A percentile compares a stretch with the other conserved stretches of the same genome.
Conservation (phyloP, 2,329 filamentous ascomycete species). For the Fusarium compactum region DNA sequence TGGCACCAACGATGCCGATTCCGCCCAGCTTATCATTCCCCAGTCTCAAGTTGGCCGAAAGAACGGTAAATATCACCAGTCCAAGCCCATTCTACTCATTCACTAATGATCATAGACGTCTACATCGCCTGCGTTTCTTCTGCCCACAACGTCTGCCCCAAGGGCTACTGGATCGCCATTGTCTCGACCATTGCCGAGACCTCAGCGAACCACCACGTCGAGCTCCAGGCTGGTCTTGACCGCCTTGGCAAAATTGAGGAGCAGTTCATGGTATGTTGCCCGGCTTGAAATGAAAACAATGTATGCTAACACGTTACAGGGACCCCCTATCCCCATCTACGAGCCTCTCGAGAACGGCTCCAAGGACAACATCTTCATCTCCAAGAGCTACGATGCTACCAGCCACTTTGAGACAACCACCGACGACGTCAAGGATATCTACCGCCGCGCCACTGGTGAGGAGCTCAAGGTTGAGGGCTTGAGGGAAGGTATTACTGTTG, state of each 20-base stretch:
- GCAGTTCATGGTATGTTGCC: slow-evolving; percentile 83
- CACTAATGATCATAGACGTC: slow-evolving; percentile 72
- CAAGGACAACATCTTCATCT: slow-evolving; percentile 95
- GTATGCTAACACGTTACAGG: slow-evolving; percentile 54
- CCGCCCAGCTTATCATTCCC: slow-evolving; percentile 94
- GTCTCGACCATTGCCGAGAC: slow-evolving; percentile 97
- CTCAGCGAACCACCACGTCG: slow-evolving; percentile 91
- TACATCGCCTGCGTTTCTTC: slow-evolving; percentile 97
- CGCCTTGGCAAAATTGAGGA: slow-evolving; percentile 94
- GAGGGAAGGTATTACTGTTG: slow-evolving; percentile 81
- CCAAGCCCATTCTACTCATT: neutral
- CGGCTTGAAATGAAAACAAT: neutral
- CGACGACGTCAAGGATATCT: slow-evolving; percentile 96
- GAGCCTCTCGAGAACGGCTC: slow-evolving; percentile 86
- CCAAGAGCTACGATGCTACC: slow-evolving; percentile 97
- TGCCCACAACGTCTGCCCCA: slow-evolving; percentile 97
- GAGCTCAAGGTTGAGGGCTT: slow-evolving; percentile 90
- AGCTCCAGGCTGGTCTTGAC: slow-evolving; percentile 92
- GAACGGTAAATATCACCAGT: slow-evolving; percentile 74
- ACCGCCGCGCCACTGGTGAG: slow-evolving; percentile 83
- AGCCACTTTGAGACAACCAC: slow-evolving; percentile 94
- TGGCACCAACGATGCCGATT: slow-evolving; percentile 89
- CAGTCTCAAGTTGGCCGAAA: slow-evolving; percentile 97
- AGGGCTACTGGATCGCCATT: slow-evolving; percentile 99
- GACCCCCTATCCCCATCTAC: slow-evolving; percentile 91